Evolutionary conservation across 306 rosid genomes (phyloP), one percentile per base, ranked within the genome.

Genomic region (Castanospermum australe): DNA sequence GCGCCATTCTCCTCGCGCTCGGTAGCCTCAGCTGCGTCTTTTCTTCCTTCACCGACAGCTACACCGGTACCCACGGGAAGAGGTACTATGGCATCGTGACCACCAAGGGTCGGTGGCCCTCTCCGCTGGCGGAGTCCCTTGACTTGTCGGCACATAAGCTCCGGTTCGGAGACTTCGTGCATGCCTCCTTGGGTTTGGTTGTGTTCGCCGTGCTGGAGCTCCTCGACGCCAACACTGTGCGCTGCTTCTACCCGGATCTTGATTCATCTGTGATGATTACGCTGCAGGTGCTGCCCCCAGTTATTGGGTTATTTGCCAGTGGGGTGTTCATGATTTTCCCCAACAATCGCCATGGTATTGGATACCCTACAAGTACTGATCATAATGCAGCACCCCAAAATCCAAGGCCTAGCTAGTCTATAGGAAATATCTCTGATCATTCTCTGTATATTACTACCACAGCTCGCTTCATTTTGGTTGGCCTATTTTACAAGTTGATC

Each of bases 1-100:
- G 77, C n/a, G n/a, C 77, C 24, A 42, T 59, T 12, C 77, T 94
- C 15, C 73, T 94, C 1, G 76, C 0, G 0, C 3, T 83, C 2
- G 88, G 91, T 4, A 96, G 68, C 24, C 51, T 94, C 64, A 85
- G 81, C 11, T 94, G 98, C 25, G 67, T 32, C 42, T 89, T 94
- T 75, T 67, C 96, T 15, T 82, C 88, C 72, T 94, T 94, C 83
- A 90, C 96, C 0, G 98, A 94, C 20, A 92, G 97, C 54, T 92
- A 89, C 87, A 81, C 79, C 0, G 93, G 86, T 30, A 62, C 28
- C 45, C 93, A 88, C 52, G 90, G 87, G 0, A 6, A 32, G 2
- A 83, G 83, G 5, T 91, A 86, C 79, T 92, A 87, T 5, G 96
- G 88, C 8, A 14, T 94, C 4, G 91, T 79, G 0, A 94, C 97